A percentile compares a stretch with the other conserved stretches of the same genome.
These are phyloP conservation scores for Elsinoe batatas DNA, from an alignment of 2,329 filamentous ascomycete species.

Conservation along the genomic window DNA sequence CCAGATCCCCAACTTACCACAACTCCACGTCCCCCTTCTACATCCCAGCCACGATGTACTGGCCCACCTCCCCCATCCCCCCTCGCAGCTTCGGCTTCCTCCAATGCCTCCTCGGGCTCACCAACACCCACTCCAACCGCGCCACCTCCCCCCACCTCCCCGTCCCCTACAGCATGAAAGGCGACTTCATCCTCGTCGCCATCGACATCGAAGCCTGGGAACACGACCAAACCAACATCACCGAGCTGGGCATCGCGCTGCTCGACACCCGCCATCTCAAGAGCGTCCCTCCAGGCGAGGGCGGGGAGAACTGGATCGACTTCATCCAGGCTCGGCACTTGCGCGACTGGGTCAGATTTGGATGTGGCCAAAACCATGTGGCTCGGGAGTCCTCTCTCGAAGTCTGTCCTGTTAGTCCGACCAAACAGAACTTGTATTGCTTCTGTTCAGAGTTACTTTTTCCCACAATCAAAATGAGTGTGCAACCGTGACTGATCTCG, in stretches of 20 bases:
- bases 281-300: slow-evolving; percentile 47
- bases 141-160: slow-evolving; percentile 59
- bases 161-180: slow-evolving; percentile 62
- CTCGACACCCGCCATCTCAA: slow-evolving; percentile 59
- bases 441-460: background rate
- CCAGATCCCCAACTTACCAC: background rate
- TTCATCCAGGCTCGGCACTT: slow-evolving; percentile 64
- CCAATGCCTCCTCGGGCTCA: background rate
- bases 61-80: background rate
- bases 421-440: background rate
- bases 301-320: slow-evolving; percentile 56
- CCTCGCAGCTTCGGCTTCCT: background rate
- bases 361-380: no score
- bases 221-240: slow-evolving; percentile 51
- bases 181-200: slow-evolving; percentile 58
- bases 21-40: background rate
- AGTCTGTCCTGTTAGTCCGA: background rate
- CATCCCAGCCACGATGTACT: background rate
- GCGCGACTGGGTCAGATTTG: slow-evolving; percentile 40
- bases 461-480: background rate
- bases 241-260: slow-evolving; percentile 75
- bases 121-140: background rate
- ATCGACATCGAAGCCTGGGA: slow-evolving; percentile 64
- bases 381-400: no score
- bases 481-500: background rate